phyloP scores from a whole-genome alignment of 2,329 filamentous ascomycete species.

The Alternaria ventricosa region DNA sequence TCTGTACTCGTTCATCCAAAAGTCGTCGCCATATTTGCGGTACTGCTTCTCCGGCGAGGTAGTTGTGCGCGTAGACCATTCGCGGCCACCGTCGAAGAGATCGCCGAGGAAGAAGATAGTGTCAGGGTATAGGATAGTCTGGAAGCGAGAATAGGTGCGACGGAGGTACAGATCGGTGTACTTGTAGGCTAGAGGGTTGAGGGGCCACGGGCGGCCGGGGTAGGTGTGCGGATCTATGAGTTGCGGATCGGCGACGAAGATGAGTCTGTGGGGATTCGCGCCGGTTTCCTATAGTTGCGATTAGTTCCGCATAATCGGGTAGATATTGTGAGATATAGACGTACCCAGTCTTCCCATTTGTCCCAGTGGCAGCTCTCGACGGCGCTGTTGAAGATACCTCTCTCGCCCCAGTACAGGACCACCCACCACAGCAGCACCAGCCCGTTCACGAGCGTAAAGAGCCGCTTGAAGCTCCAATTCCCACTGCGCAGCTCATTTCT shows the following conservation, averaged over 20 bases:
- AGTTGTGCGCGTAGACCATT: slow-evolving; percentile 76
- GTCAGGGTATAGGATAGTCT: slow-evolving; percentile 78
- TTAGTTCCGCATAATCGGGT: slow-evolving; percentile 16
- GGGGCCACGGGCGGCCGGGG: slow-evolving; percentile 77
- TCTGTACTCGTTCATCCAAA: slow-evolving; percentile 85
- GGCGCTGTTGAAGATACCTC: slow-evolving; percentile 74
- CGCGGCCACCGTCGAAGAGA: slow-evolving; percentile 91
- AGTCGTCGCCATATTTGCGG: slow-evolving; percentile 77
- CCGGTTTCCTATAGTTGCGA: slow-evolving; percentile 67
- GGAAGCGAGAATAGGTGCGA: slow-evolving; percentile 80
- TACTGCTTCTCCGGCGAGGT: slow-evolving; percentile 70
- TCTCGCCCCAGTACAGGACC: slow-evolving; percentile 83
- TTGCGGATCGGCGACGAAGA: slow-evolving; percentile 89
- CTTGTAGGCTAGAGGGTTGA: slow-evolving; percentile 69
- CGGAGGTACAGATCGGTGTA: slow-evolving; percentile 92
- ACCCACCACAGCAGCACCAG: slow-evolving; percentile 77
- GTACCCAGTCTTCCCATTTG: slow-evolving; percentile 91
- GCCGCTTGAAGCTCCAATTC: slow-evolving; percentile 32
- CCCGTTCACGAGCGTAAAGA: slow-evolving; percentile 48
- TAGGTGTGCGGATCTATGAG: slow-evolving; percentile 96
- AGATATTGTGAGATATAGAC: not conserved
- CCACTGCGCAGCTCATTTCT: slow-evolving; percentile 17
- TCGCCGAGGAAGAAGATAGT: slow-evolving; percentile 92
- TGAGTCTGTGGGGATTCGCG: slow-evolving; percentile 81
- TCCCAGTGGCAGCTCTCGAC: slow-evolving; percentile 80